These are phyloP conservation scores for Beauveria varroae DNA, from an alignment of 2,329 filamentous ascomycete species.

Conservation along the genomic window DNA sequence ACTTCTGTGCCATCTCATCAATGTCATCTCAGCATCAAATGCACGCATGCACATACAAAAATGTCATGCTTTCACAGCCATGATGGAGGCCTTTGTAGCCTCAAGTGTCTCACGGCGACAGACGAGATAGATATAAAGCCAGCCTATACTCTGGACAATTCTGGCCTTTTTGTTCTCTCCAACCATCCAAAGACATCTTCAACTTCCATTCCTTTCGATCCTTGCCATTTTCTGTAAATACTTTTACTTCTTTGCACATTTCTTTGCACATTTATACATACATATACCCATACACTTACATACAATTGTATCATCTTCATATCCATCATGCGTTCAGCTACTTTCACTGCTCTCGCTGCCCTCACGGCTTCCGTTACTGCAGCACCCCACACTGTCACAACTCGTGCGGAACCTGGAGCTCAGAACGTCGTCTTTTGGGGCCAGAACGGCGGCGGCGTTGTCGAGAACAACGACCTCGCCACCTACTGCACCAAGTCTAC, in stretches of 20 bases:
- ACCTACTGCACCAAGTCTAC: conserved; percentile 29
- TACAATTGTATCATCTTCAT: neutral
- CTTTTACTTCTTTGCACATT: neutral
- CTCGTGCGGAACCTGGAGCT: conserved; percentile 14
- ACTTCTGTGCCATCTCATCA: neutral
- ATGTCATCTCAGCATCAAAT: neutral
- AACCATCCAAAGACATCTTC: neutral
- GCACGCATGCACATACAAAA: neutral
- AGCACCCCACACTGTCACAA: neutral
- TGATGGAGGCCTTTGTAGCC: neutral
- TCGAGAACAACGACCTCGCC: conserved; percentile 29
- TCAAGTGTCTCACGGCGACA: neutral
- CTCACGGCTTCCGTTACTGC: conserved; percentile 10
- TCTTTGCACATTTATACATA: neutral
- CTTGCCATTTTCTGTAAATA: neutral
- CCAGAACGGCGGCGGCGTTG: conserved; percentile 18
- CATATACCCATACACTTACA: neutral
- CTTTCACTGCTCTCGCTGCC: neutral
- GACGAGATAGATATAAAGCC: neutral
- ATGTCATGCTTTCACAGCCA: conserved; percentile 1
- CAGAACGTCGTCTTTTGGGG: conserved; percentile 26
- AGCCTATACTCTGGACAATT: neutral
- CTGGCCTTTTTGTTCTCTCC: neutral
- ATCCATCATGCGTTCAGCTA: neutral
- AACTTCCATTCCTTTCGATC: neutral